phyloP scores from a whole-genome alignment of 73 alveolate species.

The Paramecium bursaria region DNA sequence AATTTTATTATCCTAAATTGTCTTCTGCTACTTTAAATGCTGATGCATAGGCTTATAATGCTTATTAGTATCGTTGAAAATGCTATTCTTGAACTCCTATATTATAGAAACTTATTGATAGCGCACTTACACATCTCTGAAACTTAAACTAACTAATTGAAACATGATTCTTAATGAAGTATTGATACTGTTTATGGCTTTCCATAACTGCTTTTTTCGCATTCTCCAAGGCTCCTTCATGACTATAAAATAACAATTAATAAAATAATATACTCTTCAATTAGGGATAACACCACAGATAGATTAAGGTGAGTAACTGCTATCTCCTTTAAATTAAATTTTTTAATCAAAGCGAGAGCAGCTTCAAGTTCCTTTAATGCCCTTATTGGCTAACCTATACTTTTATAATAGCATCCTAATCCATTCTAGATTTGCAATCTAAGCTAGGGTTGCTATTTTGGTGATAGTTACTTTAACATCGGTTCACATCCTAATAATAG shows the following conservation, averaged over 20 bases:
- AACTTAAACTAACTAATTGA: conserved; percentile 30
- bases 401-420: conserved; percentile 47
- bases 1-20: conserved; percentile 26
- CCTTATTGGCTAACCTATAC: conserved; percentile 34
- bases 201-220: conserved; percentile 53
- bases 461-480: conserved; percentile 46
- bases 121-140: conserved; percentile 34
- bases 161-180: conserved; percentile 45
- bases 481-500: conserved; percentile 38
- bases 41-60: conserved; percentile 48
- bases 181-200: conserved; percentile 47
- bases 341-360: conserved; percentile 57
- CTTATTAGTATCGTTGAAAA: conserved; percentile 21
- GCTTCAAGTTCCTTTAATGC: conserved; percentile 53
- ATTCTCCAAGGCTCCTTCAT: conserved; percentile 57
- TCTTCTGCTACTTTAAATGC: conserved; percentile 54
- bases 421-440: conserved; percentile 42
- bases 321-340: conserved; percentile 38
- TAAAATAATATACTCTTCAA: conserved; percentile 29
- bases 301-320: conserved; percentile 61
- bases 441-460: conserved; percentile 26
- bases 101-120: conserved; percentile 32
- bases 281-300: conserved; percentile 51
- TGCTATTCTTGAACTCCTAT: conserved; percentile 59
- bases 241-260: neutral